A percentile compares a stretch with the other conserved stretches of the same genome.
These are phyloP conservation scores for Aspergillus unguis DNA, from an alignment of 2,329 filamentous ascomycete genomes.

Conservation along the genomic window DNA sequence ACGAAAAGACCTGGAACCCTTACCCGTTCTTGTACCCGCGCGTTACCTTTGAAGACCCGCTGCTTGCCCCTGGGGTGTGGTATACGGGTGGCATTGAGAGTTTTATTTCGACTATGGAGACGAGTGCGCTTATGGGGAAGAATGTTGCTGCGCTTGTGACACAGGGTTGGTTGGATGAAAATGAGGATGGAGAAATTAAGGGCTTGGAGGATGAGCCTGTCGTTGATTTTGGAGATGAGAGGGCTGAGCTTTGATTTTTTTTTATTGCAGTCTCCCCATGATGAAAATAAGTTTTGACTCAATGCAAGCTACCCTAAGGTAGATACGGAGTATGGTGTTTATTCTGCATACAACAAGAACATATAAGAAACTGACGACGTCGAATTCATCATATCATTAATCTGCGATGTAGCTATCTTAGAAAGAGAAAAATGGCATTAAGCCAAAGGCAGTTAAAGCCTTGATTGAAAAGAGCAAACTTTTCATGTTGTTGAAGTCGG, in stretches of 20 bases:
- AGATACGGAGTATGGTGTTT: not conserved
- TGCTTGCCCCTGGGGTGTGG: conserved; percentile 54
- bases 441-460: conserved; percentile 10
- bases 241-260: conserved; percentile 10
- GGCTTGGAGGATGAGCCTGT: conserved; percentile 4
- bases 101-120: conserved; percentile 98
- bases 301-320: no score
- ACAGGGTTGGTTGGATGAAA: conserved; percentile 49
- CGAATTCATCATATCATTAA: conserved; percentile 19
- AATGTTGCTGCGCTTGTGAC: conserved; percentile 57
- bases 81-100: conserved; percentile 73
- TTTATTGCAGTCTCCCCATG: no score
- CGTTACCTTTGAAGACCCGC: conserved; percentile 79
- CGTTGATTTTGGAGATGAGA: conserved; percentile 1
- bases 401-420: conserved; percentile 4
- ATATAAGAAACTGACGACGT: not conserved
- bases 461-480: conserved; percentile 14
- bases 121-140: conserved; percentile 79
- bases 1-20: conserved; percentile 73
- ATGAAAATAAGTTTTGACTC: no score
- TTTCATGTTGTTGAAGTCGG: conserved; percentile 26
- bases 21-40: conserved; percentile 85
- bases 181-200: conserved; percentile 3
- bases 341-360: not conserved
- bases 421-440: not conserved